Percentiles rank a stretch among this genome's conserved stretches.
Conservation (phyloP, 2,329 filamentous ascomycete genomes). For the Colletotrichum sp. region DNA sequence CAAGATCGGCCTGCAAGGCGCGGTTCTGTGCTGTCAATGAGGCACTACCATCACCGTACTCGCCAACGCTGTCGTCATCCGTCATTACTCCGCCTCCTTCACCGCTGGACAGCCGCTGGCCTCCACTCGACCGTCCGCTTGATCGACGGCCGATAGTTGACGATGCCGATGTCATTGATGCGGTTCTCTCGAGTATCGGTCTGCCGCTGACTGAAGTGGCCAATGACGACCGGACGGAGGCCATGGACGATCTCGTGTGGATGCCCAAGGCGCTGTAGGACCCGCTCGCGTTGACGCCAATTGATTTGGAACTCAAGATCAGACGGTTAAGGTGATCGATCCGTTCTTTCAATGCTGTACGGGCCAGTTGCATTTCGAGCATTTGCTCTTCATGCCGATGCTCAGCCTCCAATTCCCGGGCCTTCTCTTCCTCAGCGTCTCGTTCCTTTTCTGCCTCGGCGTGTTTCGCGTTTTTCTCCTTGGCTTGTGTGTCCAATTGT, state of each 20-base stretch:
- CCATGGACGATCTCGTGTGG: slow-evolving; percentile 46
- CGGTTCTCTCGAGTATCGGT: slow-evolving; percentile 65
- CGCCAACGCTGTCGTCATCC: slow-evolving; percentile 75
- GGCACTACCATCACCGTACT: slow-evolving; percentile 86
- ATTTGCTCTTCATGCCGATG: slow-evolving; percentile 95
- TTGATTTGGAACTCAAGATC: slow-evolving; percentile 94
- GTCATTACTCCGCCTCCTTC: slow-evolving; percentile 48
- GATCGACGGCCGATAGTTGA: slow-evolving; percentile 64
- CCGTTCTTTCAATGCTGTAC: slow-evolving; percentile 93
- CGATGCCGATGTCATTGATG: slow-evolving; percentile 69
- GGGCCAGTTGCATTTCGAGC: slow-evolving; percentile 96
- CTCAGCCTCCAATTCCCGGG: slow-evolving; percentile 78
- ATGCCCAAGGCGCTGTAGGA: slow-evolving; percentile 72
- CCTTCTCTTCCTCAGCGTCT: slow-evolving; percentile 74
- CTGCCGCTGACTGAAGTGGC: slow-evolving; percentile 63
- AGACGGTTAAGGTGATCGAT: slow-evolving; percentile 96
- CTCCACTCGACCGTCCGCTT: slow-evolving; percentile 50
- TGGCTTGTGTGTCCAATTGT: slow-evolving; percentile 85
- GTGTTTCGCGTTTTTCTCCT: slow-evolving; percentile 65
- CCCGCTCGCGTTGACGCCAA: slow-evolving; percentile 84
- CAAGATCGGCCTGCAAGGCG: slow-evolving; percentile 91
- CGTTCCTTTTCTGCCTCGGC: slow-evolving; percentile 67
- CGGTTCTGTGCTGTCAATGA: slow-evolving; percentile 84
- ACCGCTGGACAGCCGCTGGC: slow-evolving; percentile 48
- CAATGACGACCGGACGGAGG: slow-evolving; percentile 72